A percentile compares a stretch with the other conserved stretches of the same genome.
Evolutionary conservation across 192 early-diverging fungal genomes (phyloP).

Genomic region (Geranomyces michiganensis): DNA sequence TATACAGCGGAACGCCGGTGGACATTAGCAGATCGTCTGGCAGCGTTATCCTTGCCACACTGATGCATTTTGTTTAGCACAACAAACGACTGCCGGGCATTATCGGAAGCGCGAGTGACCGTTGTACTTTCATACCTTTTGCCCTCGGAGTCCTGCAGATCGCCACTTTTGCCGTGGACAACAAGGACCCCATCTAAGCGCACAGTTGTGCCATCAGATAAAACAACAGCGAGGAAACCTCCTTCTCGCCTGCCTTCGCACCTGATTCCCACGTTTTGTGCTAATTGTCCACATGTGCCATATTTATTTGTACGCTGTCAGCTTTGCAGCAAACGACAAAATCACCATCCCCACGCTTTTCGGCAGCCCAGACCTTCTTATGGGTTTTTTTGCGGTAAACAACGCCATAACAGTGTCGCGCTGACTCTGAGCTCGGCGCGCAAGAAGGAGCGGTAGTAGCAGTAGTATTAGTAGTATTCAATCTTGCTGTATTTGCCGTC

Average conservation of each 20-base stretch:
- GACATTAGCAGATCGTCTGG: neutral
- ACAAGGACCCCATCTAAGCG: slow-evolving; percentile 35
- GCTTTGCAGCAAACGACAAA: neutral
- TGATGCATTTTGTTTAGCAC: slow-evolving; percentile 6
- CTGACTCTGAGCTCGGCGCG: too few species aligned
- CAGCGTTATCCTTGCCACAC: slow-evolving; percentile 1
- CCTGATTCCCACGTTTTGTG: slow-evolving; percentile 43
- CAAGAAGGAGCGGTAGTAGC: neutral
- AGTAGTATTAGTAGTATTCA: neutral
- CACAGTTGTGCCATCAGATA: too few species aligned
- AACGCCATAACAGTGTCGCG: slow-evolving; percentile 18
- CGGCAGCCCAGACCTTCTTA: slow-evolving; percentile 31
- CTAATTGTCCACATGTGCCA: slow-evolving; percentile 12
- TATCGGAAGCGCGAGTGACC: neutral
- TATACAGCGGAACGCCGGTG: neutral
- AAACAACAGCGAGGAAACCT: too few species aligned
- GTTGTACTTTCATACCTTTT: slow-evolving; percentile 24
- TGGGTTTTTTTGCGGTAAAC: slow-evolving; percentile 39
- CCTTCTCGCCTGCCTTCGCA: neutral
- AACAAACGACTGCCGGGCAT: neutral
- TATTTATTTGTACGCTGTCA: slow-evolving; percentile 3
- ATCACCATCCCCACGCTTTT: too few species aligned
- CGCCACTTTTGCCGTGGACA: neutral
- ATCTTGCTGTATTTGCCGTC: neutral
- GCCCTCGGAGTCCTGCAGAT: slow-evolving; percentile 24